Evolutionary conservation across 2,329 filamentous ascomycete species (phyloP).

Genomic region (Sporothrix protearum): DNA sequence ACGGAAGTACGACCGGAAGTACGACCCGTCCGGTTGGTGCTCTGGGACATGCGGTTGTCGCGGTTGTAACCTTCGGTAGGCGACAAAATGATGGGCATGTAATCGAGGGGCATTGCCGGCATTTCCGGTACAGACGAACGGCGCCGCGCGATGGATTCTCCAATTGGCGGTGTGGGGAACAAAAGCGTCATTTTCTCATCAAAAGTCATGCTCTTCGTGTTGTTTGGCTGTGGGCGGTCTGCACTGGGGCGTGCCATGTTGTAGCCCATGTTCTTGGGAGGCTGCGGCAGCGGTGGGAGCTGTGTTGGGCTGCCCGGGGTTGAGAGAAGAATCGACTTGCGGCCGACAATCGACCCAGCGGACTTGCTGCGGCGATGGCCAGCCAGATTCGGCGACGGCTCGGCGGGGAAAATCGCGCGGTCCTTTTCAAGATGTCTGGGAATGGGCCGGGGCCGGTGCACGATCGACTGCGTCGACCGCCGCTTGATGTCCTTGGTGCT

Average conservation of each 20-base stretch:
- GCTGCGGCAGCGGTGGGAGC: slow-evolving; percentile 54
- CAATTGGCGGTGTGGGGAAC: slow-evolving; percentile 41
- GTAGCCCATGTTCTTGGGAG: slow-evolving; percentile 43
- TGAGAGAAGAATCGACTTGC: slow-evolving; percentile 46
- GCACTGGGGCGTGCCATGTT: slow-evolving; percentile 24
- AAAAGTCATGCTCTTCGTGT: slow-evolving; percentile 57
- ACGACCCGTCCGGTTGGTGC: slow-evolving; percentile 39
- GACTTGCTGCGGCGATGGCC: slow-evolving; percentile 51
- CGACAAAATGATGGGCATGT: slow-evolving; percentile 29
- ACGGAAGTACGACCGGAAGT: slow-evolving; percentile 38
- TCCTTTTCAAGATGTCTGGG: slow-evolving; percentile 48
- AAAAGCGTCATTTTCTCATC: slow-evolving; percentile 55
- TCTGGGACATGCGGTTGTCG: slow-evolving; percentile 32
- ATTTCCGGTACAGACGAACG: slow-evolving; percentile 46
- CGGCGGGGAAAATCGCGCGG: slow-evolving; percentile 46
- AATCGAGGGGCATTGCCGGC: slow-evolving; percentile 39
- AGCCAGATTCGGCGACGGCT: slow-evolving; percentile 38
- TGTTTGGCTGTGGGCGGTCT: slow-evolving; percentile 46
- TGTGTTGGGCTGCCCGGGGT: slow-evolving; percentile 46
- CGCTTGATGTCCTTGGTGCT: slow-evolving; percentile 31
- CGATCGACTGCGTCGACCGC: slow-evolving; percentile 39
- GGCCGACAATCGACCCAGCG: slow-evolving; percentile 43
- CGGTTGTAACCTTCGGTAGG: slow-evolving; percentile 28
- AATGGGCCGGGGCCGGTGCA: slow-evolving; percentile 56
- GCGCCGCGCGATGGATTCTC: slow-evolving; percentile 30